A percentile compares a stretch with the other conserved stretches of the same genome.
phyloP scores from a whole-genome alignment of 1,284 basidiomycete species.

The Cystobasidiaceae sp. region DNA sequence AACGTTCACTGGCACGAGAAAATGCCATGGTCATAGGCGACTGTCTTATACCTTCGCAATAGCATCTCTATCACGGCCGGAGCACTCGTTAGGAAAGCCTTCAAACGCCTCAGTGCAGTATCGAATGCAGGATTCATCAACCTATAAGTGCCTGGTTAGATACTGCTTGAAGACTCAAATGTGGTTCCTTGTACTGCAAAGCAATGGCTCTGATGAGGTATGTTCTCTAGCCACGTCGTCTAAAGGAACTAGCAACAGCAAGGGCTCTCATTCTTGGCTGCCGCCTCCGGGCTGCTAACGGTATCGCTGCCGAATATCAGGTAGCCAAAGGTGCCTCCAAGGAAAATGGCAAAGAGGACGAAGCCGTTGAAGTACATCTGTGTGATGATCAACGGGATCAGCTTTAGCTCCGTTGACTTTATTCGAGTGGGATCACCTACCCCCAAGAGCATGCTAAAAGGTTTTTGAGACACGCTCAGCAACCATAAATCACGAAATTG shows the following conservation, averaged over 20 bases:
- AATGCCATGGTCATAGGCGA: too few species aligned
- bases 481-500: not conserved
- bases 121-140: too few species aligned
- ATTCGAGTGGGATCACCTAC: not conserved
- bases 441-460: slow-evolving; percentile 45
- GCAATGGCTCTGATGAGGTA: too few species aligned
- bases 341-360: slow-evolving; percentile 31
- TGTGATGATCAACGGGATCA: not conserved
- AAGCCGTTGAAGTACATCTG: slow-evolving; percentile 49
- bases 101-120: too few species aligned
- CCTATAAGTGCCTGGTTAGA: too few species aligned
- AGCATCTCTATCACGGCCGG: too few species aligned
- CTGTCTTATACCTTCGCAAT: too few species aligned
- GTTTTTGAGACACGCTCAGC: not conserved
- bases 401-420: not conserved
- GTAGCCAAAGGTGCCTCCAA: slow-evolving; percentile 19
- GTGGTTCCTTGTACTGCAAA: not conserved
- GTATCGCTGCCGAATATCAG: slow-evolving; percentile 23
- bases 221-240: too few species aligned
- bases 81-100: too few species aligned
- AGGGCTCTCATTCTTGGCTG: slow-evolving; percentile 19
- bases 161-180: too few species aligned
- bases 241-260: slow-evolving; percentile 23
- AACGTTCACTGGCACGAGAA: too few species aligned
- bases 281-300: not conserved